Conservation (phyloP, 768 basidiomycete genomes). For the Agaricus bisporus region DNA sequence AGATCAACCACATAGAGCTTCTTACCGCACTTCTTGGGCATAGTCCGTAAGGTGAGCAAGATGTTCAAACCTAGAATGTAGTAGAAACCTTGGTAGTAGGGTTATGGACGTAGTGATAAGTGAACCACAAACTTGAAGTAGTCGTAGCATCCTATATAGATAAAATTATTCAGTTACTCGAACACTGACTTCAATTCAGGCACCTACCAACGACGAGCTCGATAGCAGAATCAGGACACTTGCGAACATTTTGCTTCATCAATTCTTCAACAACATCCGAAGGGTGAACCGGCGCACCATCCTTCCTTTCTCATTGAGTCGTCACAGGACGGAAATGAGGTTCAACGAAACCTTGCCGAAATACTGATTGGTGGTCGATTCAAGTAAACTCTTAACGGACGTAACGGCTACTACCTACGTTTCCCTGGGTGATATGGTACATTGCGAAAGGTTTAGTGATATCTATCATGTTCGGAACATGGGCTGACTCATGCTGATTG, state of each 20-base stretch:
- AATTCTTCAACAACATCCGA: slow-evolving; percentile 30
- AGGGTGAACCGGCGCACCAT: slow-evolving; percentile 29
- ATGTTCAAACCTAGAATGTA: slow-evolving; percentile 32
- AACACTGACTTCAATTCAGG: too few species aligned
- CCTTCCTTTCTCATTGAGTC: slow-evolving; percentile 40
- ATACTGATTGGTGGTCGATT: too few species aligned
- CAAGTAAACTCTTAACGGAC: too few species aligned
- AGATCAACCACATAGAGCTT: too few species aligned
- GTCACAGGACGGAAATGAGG: slow-evolving; percentile 33
- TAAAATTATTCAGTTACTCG: background rate
- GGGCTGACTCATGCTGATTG: too few species aligned
- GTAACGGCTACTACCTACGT: too few species aligned
- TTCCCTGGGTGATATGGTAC: too few species aligned
- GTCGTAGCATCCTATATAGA: slow-evolving; percentile 32
- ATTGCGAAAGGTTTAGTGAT: too few species aligned
- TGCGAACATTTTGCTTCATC: slow-evolving; percentile 30
- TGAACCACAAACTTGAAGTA: slow-evolving; percentile 40
- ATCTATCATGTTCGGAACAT: too few species aligned
- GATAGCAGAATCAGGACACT: slow-evolving; percentile 36
- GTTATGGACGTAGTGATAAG: slow-evolving; percentile 32
- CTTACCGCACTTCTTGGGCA: too few species aligned
- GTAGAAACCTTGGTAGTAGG: slow-evolving; percentile 23
- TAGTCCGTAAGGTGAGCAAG: slow-evolving; percentile 44
- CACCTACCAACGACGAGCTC: slow-evolving; percentile 38
- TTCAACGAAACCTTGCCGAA: slow-evolving; percentile 41